Conservation (phyloP, 225 moss, liverwort and hornwort species). For the Neckera pumila region DNA sequence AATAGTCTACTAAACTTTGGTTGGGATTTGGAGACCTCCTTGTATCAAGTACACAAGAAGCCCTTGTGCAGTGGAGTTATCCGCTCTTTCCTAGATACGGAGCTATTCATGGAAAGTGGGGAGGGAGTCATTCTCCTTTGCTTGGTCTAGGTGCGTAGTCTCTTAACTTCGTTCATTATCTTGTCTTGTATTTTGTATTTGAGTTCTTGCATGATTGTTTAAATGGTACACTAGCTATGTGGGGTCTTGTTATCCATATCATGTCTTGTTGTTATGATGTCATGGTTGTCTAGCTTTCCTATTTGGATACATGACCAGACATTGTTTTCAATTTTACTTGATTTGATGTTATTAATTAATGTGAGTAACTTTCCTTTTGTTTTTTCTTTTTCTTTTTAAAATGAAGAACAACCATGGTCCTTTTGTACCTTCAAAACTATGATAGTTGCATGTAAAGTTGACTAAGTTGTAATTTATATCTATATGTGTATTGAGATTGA, state of each 20-base stretch:
- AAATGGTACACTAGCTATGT: accelerated
- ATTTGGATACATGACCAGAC: neutral
- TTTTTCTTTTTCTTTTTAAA: neutral
- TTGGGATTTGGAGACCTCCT: neutral
- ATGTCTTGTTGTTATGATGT: accelerated
- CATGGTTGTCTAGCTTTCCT: neutral
- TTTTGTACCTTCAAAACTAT: neutral
- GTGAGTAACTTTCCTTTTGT: neutral
- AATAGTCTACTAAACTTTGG: neutral
- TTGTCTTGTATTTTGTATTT: no score
- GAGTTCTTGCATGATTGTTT: neutral
- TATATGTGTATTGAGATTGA: no score
- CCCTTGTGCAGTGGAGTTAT: no score
- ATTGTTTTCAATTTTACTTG: no score
- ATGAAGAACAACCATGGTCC: neutral
- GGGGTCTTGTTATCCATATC: neutral
- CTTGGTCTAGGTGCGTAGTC: neutral
- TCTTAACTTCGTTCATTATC: no score
- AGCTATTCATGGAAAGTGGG: accelerated
- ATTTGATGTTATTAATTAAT: neutral
- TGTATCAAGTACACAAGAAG: neutral
- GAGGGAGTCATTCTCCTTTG: neutral
- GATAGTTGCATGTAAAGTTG: neutral
- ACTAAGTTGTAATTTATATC: no score
- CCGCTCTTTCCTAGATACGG: no score